These are phyloP conservation scores for Sporothrix variecibatus DNA, from an alignment of 2,329 filamentous ascomycete genomes.

Conservation along the genomic window DNA sequence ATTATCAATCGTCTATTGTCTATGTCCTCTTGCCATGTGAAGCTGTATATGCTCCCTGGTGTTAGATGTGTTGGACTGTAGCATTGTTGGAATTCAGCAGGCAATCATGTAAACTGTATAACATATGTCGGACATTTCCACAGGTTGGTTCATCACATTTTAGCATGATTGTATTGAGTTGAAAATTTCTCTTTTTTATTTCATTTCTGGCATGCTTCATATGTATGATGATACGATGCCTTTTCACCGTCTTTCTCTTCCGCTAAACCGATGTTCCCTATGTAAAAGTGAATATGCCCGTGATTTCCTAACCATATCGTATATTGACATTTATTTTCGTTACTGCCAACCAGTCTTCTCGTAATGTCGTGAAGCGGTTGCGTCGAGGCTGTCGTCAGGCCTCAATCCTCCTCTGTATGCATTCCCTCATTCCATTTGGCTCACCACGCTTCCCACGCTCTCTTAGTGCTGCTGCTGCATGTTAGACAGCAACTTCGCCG, in stretches of 20 bases:
- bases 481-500: constrained; percentile 80
- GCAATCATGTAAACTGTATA: too few species aligned
- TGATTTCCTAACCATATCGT: constrained; percentile 8
- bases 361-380: background rate
- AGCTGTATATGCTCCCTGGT: background rate
- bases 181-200: background rate
- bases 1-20: background rate
- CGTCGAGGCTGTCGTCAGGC: background rate
- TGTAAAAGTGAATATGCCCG: background rate
- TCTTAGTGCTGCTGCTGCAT: constrained; percentile 48
- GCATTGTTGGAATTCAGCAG: too few species aligned
- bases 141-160: too few species aligned
- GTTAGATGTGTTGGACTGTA: background rate
- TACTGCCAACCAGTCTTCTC: background rate
- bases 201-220: background rate
- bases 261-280: background rate
- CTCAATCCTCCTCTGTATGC: background rate
- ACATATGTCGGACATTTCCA: too few species aligned
- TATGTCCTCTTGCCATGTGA: background rate
- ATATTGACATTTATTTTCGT: background rate
- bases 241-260: background rate
- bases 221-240: background rate
- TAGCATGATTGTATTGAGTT: background rate
- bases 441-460: too few species aligned
- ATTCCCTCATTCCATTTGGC: too few species aligned